Evolutionary conservation across 257 asterid genomes (phyloP).

Genomic region (Solanum stenotomum): DNA sequence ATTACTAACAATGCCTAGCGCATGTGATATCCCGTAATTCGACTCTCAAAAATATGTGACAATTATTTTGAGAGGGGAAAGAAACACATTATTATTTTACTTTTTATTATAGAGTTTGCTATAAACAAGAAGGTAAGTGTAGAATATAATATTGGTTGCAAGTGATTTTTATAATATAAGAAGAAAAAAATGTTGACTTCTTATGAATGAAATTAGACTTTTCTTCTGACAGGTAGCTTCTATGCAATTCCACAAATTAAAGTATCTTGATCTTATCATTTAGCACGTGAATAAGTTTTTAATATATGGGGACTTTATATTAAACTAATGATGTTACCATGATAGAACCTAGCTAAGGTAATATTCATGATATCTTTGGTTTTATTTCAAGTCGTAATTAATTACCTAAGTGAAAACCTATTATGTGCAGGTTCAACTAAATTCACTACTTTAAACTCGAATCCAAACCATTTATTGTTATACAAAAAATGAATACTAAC

Average conservation of each 20-base stretch:
- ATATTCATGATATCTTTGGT: not conserved
- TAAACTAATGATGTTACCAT: not conserved
- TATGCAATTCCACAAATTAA: not conserved
- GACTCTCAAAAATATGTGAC: not conserved
- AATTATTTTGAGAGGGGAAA: no score
- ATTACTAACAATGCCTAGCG: not conserved
- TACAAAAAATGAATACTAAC: not conserved
- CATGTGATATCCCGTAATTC: not conserved
- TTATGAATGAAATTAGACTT: not conserved
- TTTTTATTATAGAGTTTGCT: not conserved
- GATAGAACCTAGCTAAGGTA: not conserved
- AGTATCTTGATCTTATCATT: not conserved
- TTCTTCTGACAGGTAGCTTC: not conserved
- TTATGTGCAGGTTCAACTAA: not conserved
- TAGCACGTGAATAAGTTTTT: not conserved
- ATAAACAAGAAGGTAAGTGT: not conserved
- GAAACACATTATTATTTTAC: not conserved
- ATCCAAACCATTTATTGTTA: no score
- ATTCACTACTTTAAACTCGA: not conserved
- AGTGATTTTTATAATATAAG: not conserved
- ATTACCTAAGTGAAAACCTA: not conserved
- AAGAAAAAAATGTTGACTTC: not conserved
- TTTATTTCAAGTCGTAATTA: no score
- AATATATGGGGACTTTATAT: not conserved
- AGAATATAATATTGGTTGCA: not conserved